A percentile compares a stretch with the other conserved stretches of the same genome.
phyloP scores from a whole-genome alignment of 78 protist species.

The Parvularia atlantis region DNA sequence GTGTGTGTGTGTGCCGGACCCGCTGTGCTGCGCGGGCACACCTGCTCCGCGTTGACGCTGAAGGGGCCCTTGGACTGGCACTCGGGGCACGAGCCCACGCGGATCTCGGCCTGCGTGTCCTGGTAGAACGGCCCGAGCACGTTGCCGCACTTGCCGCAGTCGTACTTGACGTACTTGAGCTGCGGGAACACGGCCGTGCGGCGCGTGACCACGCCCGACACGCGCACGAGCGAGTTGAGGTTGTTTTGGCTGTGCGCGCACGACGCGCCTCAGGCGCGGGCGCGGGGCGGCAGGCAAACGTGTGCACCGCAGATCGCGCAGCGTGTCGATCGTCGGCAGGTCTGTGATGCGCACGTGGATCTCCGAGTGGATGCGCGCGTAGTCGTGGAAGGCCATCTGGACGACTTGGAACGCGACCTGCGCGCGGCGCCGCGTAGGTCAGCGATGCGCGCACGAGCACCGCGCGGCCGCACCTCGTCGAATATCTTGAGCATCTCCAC shows the following conservation, averaged over 20 bases:
- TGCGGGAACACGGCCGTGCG: slow-evolving; percentile 92
- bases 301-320: slow-evolving; percentile 94
- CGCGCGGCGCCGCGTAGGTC: too few species aligned
- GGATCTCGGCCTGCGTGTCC: background rate
- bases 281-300: too few species aligned
- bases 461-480: slow-evolving; percentile 51
- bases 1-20: too few species aligned
- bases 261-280: too few species aligned
- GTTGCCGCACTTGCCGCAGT: slow-evolving; percentile 76
- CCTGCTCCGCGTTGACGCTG: slow-evolving; percentile 24
- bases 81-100: slow-evolving; percentile 40
- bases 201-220: slow-evolving; percentile 93
- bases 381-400: slow-evolving; percentile 31
- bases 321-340: slow-evolving; percentile 70
- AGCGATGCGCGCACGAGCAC: too few species aligned
- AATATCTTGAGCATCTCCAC: slow-evolving; percentile 69
- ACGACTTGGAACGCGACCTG: background rate
- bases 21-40: too few species aligned
- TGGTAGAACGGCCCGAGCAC: slow-evolving; percentile 66
- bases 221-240: slow-evolving; percentile 70
- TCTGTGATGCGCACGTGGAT: slow-evolving; percentile 86
- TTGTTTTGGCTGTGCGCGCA: too few species aligned
- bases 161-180: slow-evolving; percentile 59
- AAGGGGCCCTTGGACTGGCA: slow-evolving; percentile 83
- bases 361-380: slow-evolving; percentile 24